Evolutionary conservation across 192 early-diverging fungal genomes (phyloP), one percentile per base, ranked within the genome.

Genomic region (Podila epicladia): DNA sequence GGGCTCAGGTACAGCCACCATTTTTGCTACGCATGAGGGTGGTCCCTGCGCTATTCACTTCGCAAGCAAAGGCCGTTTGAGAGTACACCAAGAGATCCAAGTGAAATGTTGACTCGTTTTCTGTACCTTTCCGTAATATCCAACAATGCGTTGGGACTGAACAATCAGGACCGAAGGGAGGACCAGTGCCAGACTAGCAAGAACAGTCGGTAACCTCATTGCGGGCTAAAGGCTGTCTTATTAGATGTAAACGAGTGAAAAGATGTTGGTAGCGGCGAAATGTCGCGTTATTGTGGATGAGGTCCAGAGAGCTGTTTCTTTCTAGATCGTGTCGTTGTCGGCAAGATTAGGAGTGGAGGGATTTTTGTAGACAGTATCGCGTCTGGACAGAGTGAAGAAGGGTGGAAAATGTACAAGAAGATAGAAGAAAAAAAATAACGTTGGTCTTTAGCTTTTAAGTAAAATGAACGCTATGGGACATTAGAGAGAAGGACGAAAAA

Each of bases 81-180:
- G 41, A 17, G 41, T 15, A 45, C 1, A 17, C 41, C 12, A 45
- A 45, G 41, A 33, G 41, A 0, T 17, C 35, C 7, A 37, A 9
- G 41, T 45, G 41, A 4, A 45, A 45, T 15, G 41, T 4, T 15
- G 38, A 13, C 0, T 1, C 2, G 4, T 41, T 17, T 38, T 32
- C 50, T 67, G 57, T 77, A 77, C 75, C 75, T 77, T 62, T 29
- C 69, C 68, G 28, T 77, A 77, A 24, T 77, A 77, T 49, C 69
- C 75, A 29, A 77, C 51, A 2, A 77, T n/a, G 20, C 75, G 75
- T 31, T 77, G 69, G 1, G 75, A 62, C 17, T 62, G 55, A 24
- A 37, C 28, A 5, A 65, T 41, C 5, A 66, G 58, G 3, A 71
- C 9, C 6, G 59, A 32, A 13, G 75, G 58, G 20, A 77, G 58